Base-by-base conservation (phyloP, 495 filamentous ascomycete species). In the Penicillium alfredii region DNA sequence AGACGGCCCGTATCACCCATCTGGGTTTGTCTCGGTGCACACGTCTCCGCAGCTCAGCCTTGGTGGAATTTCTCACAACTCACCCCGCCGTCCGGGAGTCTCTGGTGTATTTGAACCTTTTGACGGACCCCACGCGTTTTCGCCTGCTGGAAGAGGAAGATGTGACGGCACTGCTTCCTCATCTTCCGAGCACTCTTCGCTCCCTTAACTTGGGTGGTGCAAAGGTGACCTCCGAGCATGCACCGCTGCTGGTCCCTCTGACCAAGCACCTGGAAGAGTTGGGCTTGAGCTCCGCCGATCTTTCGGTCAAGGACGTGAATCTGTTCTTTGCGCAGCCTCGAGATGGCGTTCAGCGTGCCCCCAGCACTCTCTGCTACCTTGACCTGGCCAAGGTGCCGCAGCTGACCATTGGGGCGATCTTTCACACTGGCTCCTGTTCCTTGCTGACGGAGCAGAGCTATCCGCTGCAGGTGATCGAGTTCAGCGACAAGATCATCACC, bases 201-300 rank as follows among this genome's bases (percentile, higher is more conserved):
- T 87, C 81, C 18, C 68, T 94, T 33, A 90, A 85, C 55, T 59
- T 94, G 17, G 86, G 81, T 24, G 87, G 87, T 16, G 78, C 76
- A 40, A 79, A 77, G 53, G 80, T 92, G 60, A 72, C 71, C 18
- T 58, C 72, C 0, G 66, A 68, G 4, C 85, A 90, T 48, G 68
- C 83, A 8, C 65, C 77, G 3, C 61, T 80, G 11, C 59, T 94
- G 18, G 43, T 79, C 4, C 81, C 82, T 8, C 60, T 90, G 41
- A 84, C 83, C 15, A 86, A 86, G 55, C 82, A 88, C 43, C 55
- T 93, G 21, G 84, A 92, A 55, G 87, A 92, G 53, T 63, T 94
- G 18, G 77, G 84, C 6, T 55, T 92, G 11, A 84, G 83, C 30
- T 70, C 61, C 8, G 77, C 84, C 0, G 73, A 84, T 22, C 64